phyloP scores from a whole-genome alignment of 2,329 filamentous ascomycete genomes.

The Pseudogymnoascus pannorum region DNA sequence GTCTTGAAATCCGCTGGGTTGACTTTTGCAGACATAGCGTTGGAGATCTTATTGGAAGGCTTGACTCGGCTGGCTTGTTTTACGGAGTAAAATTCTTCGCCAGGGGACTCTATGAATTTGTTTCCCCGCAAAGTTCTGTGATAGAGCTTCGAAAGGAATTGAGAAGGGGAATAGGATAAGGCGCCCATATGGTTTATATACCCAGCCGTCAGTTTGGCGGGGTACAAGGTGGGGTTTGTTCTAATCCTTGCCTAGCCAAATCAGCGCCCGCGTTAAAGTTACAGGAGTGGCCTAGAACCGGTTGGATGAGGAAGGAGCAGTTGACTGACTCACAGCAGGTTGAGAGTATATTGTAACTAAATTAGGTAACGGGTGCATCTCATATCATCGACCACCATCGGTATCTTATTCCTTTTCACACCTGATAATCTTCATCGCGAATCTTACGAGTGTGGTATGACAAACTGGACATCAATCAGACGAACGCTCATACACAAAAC shows the following conservation, averaged over 20 bases:
- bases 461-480: too few species aligned
- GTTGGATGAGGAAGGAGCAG: background rate
- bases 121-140: background rate
- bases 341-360: background rate
- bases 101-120: background rate
- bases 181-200: background rate
- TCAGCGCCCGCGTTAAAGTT: background rate
- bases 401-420: too few species aligned
- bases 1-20: slow-evolving; percentile 15
- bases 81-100: background rate
- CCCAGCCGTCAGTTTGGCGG: background rate
- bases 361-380: background rate
- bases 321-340: background rate
- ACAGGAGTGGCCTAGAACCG: background rate
- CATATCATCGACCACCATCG: too few species aligned
- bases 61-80: background rate
- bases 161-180: background rate
- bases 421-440: too few species aligned
- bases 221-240: slow-evolving; percentile 1
- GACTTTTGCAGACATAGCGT: background rate
- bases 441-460: too few species aligned
- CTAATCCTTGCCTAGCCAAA: background rate
- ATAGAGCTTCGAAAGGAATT: background rate
- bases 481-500: too few species aligned
- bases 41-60: background rate